These are phyloP conservation scores for Noccaea caerulescens DNA, from an alignment of 345 rosid species.

Conservation along the genomic window DNA sequence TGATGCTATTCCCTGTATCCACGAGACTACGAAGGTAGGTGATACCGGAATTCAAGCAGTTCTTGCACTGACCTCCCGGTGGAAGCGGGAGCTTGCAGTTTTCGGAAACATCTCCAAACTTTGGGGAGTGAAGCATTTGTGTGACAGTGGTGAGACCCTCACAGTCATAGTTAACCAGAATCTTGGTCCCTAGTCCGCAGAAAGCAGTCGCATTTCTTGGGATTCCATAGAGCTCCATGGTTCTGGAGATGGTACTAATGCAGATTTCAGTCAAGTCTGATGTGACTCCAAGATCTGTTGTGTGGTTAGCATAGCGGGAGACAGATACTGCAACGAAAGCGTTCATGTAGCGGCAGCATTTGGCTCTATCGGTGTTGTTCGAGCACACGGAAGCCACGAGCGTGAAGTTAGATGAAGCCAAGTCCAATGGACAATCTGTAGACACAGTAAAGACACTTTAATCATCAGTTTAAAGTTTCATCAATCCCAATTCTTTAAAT, in stretches of 20 bases:
- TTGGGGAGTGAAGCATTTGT: constrained; percentile 77
- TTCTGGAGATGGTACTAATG: constrained; percentile 63
- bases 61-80: constrained; percentile 60
- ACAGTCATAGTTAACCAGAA: constrained; percentile 76
- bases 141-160: constrained; percentile 69
- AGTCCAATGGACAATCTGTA: constrained; percentile 89
- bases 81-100: constrained; percentile 68
- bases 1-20: constrained; percentile 61
- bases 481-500: too few species aligned
- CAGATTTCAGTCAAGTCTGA: constrained; percentile 59
- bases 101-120: constrained; percentile 59
- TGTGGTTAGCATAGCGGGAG: constrained; percentile 73
- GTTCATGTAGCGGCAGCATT: constrained; percentile 94
- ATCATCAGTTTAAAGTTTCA: too few species aligned
- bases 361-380: constrained; percentile 58
- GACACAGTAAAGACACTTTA: constrained; percentile 11
- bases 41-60: constrained; percentile 81
- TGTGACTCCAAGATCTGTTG: constrained; percentile 71
- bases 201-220: constrained; percentile 74
- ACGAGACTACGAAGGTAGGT: constrained; percentile 67
- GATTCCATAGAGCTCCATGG: constrained; percentile 78
- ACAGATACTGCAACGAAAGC: constrained; percentile 77
- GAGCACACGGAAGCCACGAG: constrained; percentile 83
- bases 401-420: constrained; percentile 72
- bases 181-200: constrained; percentile 88